These are phyloP conservation scores for Cyberlindnera americana DNA, from an alignment of 805 yeast species.

Conservation along the genomic window DNA sequence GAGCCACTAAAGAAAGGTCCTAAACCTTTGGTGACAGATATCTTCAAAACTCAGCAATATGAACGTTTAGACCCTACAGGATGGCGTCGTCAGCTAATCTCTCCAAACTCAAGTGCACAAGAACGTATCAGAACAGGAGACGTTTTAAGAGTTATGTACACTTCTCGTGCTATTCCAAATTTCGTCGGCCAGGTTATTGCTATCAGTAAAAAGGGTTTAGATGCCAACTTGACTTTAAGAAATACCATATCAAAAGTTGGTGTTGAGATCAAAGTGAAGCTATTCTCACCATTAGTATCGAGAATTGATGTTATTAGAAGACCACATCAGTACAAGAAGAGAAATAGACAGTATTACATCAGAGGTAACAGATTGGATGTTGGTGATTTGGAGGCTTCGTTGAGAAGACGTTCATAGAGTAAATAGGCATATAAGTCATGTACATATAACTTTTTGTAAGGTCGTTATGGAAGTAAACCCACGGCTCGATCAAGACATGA, in stretches of 20 bases:
- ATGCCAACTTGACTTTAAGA: slow-evolving; percentile 75
- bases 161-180: slow-evolving; percentile 50
- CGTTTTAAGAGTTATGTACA: slow-evolving; percentile 68
- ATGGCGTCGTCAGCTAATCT: slow-evolving; percentile 53
- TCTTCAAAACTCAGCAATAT: slow-evolving; percentile 32
- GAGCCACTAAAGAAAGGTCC: slow-evolving; percentile 17
- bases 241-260: slow-evolving; percentile 81
- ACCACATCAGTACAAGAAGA: slow-evolving; percentile 66
- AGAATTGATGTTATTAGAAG: slow-evolving; percentile 75
- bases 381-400: slow-evolving; percentile 55
- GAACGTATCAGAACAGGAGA: slow-evolving; percentile 72
- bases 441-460: background rate
- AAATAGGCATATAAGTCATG: background rate
- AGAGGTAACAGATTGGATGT: slow-evolving; percentile 77
- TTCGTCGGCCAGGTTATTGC: slow-evolving; percentile 79
- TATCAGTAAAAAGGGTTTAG: slow-evolving; percentile 66
- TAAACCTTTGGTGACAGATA: slow-evolving; percentile 14
- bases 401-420: slow-evolving; percentile 26
- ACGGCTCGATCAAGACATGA: too few relatives aligned
- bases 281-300: slow-evolving; percentile 75
- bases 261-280: slow-evolving; percentile 76
- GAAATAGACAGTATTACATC: slow-evolving; percentile 88
- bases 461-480: too few relatives aligned
- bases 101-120: slow-evolving; percentile 35
- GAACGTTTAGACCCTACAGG: slow-evolving; percentile 65